Evolutionary conservation across 139 green algal species (phyloP).

Genomic region (Mychonastes homosphaera): DNA sequence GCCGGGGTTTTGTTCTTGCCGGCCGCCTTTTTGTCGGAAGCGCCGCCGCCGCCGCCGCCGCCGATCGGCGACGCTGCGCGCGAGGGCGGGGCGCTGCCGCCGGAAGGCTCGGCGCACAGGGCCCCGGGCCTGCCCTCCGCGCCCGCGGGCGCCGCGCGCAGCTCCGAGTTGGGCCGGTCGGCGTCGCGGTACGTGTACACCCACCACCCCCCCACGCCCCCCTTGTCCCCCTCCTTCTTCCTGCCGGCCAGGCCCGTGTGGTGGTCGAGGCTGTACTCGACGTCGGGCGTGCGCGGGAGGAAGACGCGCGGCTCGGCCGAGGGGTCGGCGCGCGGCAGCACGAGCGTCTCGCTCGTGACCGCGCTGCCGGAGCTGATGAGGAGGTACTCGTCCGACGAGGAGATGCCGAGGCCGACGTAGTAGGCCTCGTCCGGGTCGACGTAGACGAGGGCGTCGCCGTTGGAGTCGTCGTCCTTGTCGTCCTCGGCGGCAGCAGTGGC

Average conservation of each 20-base stretch:
- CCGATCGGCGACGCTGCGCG: too few relatives aligned
- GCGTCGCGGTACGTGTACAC: constrained; percentile 53
- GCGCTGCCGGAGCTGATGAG: constrained; percentile 38
- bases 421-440: constrained; percentile 59
- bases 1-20: too few relatives aligned
- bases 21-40: too few relatives aligned
- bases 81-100: too few relatives aligned
- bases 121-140: too few relatives aligned
- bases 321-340: constrained; percentile 49
- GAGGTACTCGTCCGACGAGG: constrained; percentile 31
- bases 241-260: constrained; percentile 16
- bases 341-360: constrained; percentile 60
- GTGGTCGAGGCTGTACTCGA: constrained; percentile 51
- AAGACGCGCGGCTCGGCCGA: constrained; percentile 37
- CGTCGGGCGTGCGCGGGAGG: constrained; percentile 42
- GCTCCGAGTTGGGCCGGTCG: constrained; percentile 65
- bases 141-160: constrained; percentile 45
- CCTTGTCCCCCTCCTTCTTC: constrained; percentile 13
- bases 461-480: too few relatives aligned
- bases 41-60: too few relatives aligned
- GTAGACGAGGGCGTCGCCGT: too few relatives aligned
- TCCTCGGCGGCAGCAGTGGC: too few relatives aligned
- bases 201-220: constrained; percentile 16
- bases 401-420: constrained; percentile 60
- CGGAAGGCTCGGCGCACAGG: too few relatives aligned